Percentiles rank a stretch among this genome's conserved stretches.
Conservation (phyloP, 73 alveolate species). For the Breviolum minutum region DNA sequence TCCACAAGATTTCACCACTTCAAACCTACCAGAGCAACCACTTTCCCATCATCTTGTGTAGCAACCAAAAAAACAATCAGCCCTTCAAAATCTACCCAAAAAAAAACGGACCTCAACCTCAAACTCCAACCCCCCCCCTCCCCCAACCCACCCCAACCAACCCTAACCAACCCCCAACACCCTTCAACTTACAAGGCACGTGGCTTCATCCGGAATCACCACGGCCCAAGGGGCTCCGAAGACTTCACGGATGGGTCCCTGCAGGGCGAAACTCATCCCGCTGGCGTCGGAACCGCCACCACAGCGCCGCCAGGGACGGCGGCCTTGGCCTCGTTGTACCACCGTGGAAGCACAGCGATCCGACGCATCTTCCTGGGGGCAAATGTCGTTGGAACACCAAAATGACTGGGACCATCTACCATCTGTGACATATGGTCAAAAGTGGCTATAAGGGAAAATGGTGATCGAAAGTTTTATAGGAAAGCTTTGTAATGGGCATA, state of each 20-base stretch:
- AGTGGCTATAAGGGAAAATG: neutral
- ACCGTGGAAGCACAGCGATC: neutral
- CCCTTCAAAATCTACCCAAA: too few relatives aligned
- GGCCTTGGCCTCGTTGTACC: too few relatives aligned
- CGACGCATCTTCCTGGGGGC: neutral
- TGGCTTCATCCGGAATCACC: conserved; percentile 56
- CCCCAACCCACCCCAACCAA: too few relatives aligned
- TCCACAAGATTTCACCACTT: too few relatives aligned
- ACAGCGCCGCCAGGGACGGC: conserved; percentile 7
- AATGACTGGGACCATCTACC: neutral
- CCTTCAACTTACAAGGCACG: neutral
- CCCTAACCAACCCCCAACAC: too few relatives aligned
- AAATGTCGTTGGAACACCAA: neutral
- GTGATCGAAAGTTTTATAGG: neutral
- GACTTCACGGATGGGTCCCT: conserved; percentile 41
- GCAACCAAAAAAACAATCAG: too few relatives aligned
- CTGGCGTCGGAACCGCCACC: neutral
- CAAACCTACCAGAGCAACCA: too few relatives aligned
- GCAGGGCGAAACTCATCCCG: neutral
- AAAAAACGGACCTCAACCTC: too few relatives aligned
- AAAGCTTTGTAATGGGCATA: too few relatives aligned
- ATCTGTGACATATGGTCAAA: neutral
- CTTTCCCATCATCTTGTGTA: too few relatives aligned
- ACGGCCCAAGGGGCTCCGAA: conserved; percentile 67
- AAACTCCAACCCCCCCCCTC: too few relatives aligned